These are phyloP conservation scores for Claviceps humidiphila DNA, from an alignment of 2,329 filamentous ascomycete genomes.

Conservation along the genomic window DNA sequence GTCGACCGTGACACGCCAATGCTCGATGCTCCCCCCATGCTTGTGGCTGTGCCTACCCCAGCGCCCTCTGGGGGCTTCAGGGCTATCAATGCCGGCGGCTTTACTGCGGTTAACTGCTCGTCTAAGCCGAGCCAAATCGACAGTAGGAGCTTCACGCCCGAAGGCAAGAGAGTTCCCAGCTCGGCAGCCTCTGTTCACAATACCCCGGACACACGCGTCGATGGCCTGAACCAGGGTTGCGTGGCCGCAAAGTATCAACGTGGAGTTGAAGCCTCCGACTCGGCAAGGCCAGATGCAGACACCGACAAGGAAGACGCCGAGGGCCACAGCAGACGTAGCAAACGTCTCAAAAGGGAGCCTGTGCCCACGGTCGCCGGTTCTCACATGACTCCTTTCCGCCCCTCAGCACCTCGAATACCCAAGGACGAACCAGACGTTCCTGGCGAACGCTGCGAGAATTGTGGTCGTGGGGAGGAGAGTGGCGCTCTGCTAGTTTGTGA, in stretches of 20 bases:
- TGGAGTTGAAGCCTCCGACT: conserved; percentile 35
- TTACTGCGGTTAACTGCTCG: conserved; percentile 60
- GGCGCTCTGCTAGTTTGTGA: conserved; percentile 69
- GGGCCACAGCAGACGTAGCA: conserved; percentile 66
- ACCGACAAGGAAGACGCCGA: conserved; percentile 47
- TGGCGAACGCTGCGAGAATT: conserved; percentile 68
- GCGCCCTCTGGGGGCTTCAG: conserved; percentile 18
- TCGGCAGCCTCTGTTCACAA: conserved; percentile 51
- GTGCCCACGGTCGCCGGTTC: conserved; percentile 85
- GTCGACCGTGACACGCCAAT: conserved; percentile 34
- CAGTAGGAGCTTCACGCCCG: conserved; percentile 47
- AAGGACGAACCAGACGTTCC: conserved; percentile 36
- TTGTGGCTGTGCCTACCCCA: conserved; percentile 16
- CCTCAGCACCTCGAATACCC: conserved; percentile 55
- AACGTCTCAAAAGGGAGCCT: conserved; percentile 72
- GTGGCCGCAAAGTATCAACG: conserved; percentile 66
- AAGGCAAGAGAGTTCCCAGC: conserved; percentile 46
- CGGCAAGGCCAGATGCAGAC: conserved; percentile 32
- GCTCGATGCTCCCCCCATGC: conserved; percentile 30
- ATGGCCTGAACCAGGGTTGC: conserved; percentile 33
- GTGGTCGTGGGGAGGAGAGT: conserved; percentile 63
- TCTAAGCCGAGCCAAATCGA: conserved; percentile 55
- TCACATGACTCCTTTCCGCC: conserved; percentile 89
- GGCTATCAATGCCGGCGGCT: conserved; percentile 39
- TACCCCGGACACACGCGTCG: conserved; percentile 50